These are phyloP conservation scores for Anthracocystis walkeri DNA, from an alignment of 1,284 basidiomycete genomes.

Conservation along the genomic window DNA sequence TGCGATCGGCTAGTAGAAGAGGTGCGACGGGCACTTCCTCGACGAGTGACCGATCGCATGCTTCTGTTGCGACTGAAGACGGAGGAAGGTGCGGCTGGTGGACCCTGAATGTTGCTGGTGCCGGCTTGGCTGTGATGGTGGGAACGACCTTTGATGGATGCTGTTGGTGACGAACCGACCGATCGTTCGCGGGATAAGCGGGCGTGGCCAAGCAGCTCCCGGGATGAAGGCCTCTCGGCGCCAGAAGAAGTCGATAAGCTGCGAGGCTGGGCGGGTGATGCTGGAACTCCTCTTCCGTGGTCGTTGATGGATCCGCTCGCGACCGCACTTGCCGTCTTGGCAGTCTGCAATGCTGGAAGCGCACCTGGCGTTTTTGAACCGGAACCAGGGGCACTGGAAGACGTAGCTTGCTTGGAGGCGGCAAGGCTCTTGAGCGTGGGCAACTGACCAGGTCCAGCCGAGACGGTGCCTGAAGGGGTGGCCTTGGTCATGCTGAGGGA, in stretches of 20 bases:
- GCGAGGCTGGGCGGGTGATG: slow-evolving; percentile 12
- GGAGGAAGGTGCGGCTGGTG: slow-evolving; percentile 45
- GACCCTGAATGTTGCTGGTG: slow-evolving; percentile 28
- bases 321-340: slow-evolving; percentile 40
- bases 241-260: slow-evolving; percentile 14
- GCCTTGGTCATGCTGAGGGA: slow-evolving; percentile 56
- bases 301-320: slow-evolving; percentile 53
- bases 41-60: slow-evolving; percentile 24
- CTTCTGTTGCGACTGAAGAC: slow-evolving; percentile 50
- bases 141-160: slow-evolving; percentile 32
- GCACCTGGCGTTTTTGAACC: slow-evolving; percentile 25
- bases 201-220: slow-evolving; percentile 44
- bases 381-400: slow-evolving; percentile 16
- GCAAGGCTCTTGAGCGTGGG: slow-evolving; percentile 35
- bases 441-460: slow-evolving; percentile 40
- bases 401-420: slow-evolving; percentile 11
- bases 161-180: slow-evolving; percentile 32
- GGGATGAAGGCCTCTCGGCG: slow-evolving; percentile 36
- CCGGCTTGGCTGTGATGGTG: slow-evolving; percentile 13
- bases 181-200: slow-evolving; percentile 30
- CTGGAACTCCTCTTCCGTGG: slow-evolving; percentile 51
- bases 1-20: slow-evolving; percentile 42
- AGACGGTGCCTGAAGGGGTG: slow-evolving; percentile 14
- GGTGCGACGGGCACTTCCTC: slow-evolving; percentile 24
- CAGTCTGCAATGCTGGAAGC: slow-evolving; percentile 10